These are phyloP conservation scores for Macaranga tanarius DNA, from an alignment of 441 rosid genomes.

Conservation along the genomic window DNA sequence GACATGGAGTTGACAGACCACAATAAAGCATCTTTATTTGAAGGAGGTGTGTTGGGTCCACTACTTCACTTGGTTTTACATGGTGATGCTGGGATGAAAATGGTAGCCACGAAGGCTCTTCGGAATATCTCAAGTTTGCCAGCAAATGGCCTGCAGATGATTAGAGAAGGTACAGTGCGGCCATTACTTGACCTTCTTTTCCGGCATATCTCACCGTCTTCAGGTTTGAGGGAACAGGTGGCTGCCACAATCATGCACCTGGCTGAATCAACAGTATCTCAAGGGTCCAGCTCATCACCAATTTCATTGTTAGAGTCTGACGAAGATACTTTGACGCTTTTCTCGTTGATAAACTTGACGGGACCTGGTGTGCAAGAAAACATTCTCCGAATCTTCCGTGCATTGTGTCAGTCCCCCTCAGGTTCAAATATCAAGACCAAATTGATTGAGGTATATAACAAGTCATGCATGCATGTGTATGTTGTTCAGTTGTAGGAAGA, in stretches of 20 bases:
- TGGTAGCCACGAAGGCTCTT: constrained; percentile 50
- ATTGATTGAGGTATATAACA: constrained; percentile 47
- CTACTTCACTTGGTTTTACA: constrained; percentile 48
- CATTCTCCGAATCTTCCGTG: constrained; percentile 52
- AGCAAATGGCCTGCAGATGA: constrained; percentile 54
- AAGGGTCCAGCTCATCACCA: constrained; percentile 36
- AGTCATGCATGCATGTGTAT: constrained; percentile 6
- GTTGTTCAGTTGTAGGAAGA: constrained; percentile 2
- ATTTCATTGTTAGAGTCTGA: constrained; percentile 51
- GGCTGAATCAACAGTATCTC: constrained; percentile 50
- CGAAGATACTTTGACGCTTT: constrained; percentile 46
- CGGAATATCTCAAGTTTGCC: constrained; percentile 51
- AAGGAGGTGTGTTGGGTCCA: constrained; percentile 51
- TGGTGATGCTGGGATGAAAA: constrained; percentile 38
- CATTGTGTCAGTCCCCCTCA: constrained; percentile 56
- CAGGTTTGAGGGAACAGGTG: constrained; percentile 44
- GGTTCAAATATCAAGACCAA: constrained; percentile 42
- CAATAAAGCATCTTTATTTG: constrained; percentile 50
- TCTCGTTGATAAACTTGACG: constrained; percentile 45
- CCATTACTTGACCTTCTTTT: constrained; percentile 51
- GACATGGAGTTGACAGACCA: constrained; percentile 64
- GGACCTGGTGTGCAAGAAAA: constrained; percentile 49
- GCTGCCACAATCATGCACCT: constrained; percentile 51
- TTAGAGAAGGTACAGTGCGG: constrained; percentile 53
- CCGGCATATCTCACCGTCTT: constrained; percentile 36